A percentile compares a stretch with the other conserved stretches of the same genome.
Conservation (phyloP, 768 basidiomycete genomes). For the Suillus subaureus region DNA sequence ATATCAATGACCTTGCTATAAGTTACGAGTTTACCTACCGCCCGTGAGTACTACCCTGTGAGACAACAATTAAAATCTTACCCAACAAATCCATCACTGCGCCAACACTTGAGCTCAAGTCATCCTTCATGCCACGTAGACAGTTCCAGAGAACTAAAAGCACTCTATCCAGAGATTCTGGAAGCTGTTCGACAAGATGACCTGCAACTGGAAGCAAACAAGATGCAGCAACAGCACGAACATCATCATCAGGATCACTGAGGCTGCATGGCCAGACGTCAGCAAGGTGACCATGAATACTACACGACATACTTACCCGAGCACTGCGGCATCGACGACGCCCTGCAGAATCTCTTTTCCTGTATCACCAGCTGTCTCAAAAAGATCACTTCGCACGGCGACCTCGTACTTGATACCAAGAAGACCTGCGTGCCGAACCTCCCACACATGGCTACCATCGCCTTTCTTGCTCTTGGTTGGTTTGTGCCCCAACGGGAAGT, state of each 20-base stretch:
- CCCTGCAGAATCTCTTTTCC: constrained; percentile 68
- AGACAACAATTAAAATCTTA: constrained; percentile 33
- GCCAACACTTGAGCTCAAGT: constrained; percentile 93
- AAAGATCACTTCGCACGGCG: constrained; percentile 86
- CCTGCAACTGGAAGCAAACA: constrained; percentile 88
- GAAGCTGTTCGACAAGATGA: constrained; percentile 75
- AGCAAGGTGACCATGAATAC: background rate
- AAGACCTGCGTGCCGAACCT: constrained; percentile 96
- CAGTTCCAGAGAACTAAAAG: constrained; percentile 90
- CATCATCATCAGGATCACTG: constrained; percentile 91
- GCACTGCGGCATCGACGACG: constrained; percentile 87
- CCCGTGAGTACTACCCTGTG: constrained; percentile 11
- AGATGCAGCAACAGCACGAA: constrained; percentile 91
- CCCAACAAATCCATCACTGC: constrained; percentile 98
- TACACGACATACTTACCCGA: constrained; percentile 63
- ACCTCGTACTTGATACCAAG: constrained; percentile 98
- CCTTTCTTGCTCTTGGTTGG: constrained; percentile 35
- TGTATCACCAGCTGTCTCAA: constrained; percentile 44
- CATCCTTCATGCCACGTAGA: constrained; percentile 91
- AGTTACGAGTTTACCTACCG: constrained; percentile 76
- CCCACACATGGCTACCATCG: constrained; percentile 77
- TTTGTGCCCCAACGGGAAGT: constrained; percentile 55
- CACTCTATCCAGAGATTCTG: constrained; percentile 70
- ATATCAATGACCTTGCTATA: constrained; percentile 78
- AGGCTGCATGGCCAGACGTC: constrained; percentile 53